phyloP scores from a whole-genome alignment of 768 basidiomycete species.

The Hygrophoropsis aurantiaca region DNA sequence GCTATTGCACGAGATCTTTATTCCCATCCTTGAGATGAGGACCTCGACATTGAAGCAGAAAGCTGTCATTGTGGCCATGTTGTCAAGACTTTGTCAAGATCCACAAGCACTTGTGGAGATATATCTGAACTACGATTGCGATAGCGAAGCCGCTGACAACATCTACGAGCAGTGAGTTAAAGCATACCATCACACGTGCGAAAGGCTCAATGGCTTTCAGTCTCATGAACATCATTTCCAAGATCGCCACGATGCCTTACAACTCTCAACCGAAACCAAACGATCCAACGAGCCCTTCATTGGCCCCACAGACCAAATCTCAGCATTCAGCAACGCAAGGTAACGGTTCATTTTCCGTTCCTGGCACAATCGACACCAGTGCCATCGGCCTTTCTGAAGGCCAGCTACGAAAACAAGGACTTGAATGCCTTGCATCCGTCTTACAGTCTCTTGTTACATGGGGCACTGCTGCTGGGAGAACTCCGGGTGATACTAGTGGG shows the following conservation, averaged over 20 bases:
- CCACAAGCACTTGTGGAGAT: constrained; percentile 97
- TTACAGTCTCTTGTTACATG: constrained; percentile 89
- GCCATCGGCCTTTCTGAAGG: constrained; percentile 73
- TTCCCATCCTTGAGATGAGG: constrained; percentile 97
- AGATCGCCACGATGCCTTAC: constrained; percentile 69
- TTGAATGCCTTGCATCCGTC: constrained; percentile 91
- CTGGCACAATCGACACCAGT: constrained; percentile 68
- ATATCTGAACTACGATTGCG: constrained; percentile 99
- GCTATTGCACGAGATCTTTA: constrained; percentile 96
- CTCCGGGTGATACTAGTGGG: constrained; percentile 36
- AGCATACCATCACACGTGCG: constrained; percentile 1
- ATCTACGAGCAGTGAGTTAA: constrained; percentile 88
- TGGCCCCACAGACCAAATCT: constrained; percentile 43
- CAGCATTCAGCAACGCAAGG: constrained; percentile 49
- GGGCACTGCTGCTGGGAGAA: constrained; percentile 59
- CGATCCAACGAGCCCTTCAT: constrained; percentile 63
- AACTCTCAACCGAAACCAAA: constrained; percentile 47
- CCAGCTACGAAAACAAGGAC: constrained; percentile 84
- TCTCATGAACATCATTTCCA: constrained; percentile 94
- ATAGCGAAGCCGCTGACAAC: constrained; percentile 90
- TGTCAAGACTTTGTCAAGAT: constrained; percentile 87
- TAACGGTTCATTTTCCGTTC: constrained; percentile 62
- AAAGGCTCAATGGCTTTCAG: constrained; percentile 34
- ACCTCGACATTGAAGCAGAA: constrained; percentile 96
- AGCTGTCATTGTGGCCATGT: constrained; percentile 85